Evolutionary conservation across 139 green algal genomes (phyloP).

Genomic region (Coelastrella sp.): DNA sequence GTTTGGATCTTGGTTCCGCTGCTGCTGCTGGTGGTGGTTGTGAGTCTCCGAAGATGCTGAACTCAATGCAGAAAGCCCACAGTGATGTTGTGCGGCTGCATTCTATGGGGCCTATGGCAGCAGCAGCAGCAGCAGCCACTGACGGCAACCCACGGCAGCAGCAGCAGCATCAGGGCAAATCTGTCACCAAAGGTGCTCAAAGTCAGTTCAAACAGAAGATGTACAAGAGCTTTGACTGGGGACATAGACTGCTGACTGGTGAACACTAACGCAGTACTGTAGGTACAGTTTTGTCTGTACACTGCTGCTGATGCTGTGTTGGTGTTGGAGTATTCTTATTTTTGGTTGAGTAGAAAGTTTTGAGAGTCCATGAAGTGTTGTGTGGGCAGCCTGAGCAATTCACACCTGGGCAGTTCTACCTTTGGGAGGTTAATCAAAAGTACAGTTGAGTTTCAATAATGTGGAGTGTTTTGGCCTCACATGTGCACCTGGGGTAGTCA

Average conservation of each 20-base stretch:
- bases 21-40: not conserved
- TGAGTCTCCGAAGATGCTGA: not conserved
- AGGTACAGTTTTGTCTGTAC: too few relatives aligned
- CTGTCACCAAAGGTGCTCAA: not conserved
- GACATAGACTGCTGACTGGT: not conserved
- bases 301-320: too few relatives aligned
- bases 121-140: slow-evolving; percentile 1
- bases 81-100: not conserved
- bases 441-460: too few relatives aligned
- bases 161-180: slow-evolving; percentile 1
- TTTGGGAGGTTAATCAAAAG: too few relatives aligned
- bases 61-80: not conserved
- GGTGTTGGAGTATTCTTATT: too few relatives aligned
- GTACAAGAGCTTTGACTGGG: slow-evolving; percentile 17
- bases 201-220: not conserved
- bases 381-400: too few relatives aligned
- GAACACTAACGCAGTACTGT: too few relatives aligned
- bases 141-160: not conserved
- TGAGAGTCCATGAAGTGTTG: too few relatives aligned
- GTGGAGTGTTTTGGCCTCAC: too few relatives aligned
- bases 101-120: not conserved
- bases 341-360: too few relatives aligned
- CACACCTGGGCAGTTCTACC: too few relatives aligned
- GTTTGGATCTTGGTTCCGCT: slow-evolving; percentile 1
- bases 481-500: too few relatives aligned